Conservation (phyloP, 495 filamentous ascomycete species). For the Paragyromitra xinjiangensis region DNA sequence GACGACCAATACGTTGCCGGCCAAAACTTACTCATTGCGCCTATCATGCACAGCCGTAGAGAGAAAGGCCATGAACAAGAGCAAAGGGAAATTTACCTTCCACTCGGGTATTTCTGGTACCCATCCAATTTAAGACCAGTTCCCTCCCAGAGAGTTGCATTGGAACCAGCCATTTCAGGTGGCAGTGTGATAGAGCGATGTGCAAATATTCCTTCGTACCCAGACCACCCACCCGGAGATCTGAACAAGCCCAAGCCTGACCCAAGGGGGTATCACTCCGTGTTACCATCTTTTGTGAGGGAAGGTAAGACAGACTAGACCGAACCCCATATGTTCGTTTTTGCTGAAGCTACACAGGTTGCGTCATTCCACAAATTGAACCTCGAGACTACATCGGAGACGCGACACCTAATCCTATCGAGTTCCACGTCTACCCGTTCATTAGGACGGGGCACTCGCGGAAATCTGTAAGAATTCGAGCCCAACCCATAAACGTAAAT, state of each 20-base stretch:
- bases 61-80: constrained; percentile 21
- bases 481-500: no score
- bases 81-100: constrained; percentile 51
- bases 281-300: constrained; percentile 16
- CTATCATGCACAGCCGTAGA: constrained; percentile 43
- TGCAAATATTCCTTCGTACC: constrained; percentile 55
- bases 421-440: constrained; percentile 53
- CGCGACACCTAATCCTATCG: constrained; percentile 47
- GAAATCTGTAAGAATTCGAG: no score
- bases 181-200: constrained; percentile 37
- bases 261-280: no score
- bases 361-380: constrained; percentile 55
- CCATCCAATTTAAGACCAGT: constrained; percentile 54
- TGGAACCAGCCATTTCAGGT: constrained; percentile 15
- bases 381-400: constrained; percentile 28
- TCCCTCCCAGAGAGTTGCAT: constrained; percentile 18
- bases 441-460: no score
- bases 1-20: constrained; percentile 56
- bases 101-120: constrained; percentile 51
- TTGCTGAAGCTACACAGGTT: constrained; percentile 40
- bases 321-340: not conserved
- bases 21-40: constrained; percentile 54
- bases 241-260: no score
- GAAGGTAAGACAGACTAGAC: constrained; percentile 41
- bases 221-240: no score